Evolutionary conservation across 108 stramenopile genomes (phyloP).

Genomic region (Stephanodiscus minutulus): DNA sequence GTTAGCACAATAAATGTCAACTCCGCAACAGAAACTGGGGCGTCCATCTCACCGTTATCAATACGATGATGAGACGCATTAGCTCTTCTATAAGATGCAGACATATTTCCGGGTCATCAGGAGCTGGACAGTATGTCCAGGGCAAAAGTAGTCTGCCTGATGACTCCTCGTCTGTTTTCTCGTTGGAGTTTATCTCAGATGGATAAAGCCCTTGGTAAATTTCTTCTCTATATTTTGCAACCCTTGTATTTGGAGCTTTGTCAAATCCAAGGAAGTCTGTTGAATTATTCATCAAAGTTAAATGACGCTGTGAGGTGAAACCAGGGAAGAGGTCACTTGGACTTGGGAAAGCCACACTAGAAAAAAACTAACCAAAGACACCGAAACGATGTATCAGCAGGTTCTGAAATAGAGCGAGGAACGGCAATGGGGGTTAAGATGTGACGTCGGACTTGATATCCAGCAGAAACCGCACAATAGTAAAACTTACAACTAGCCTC

Average conservation of each 20-base stretch:
- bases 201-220: slow-evolving; percentile 58
- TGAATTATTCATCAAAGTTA: neutral
- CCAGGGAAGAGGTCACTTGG: too few relatives aligned
- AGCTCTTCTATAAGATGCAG: slow-evolving; percentile 72
- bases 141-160: slow-evolving; percentile 40
- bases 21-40: neutral
- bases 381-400: slow-evolving; percentile 76
- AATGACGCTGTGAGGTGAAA: neutral
- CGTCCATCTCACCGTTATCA: slow-evolving; percentile 38
- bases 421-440: slow-evolving; percentile 34
- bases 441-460: slow-evolving; percentile 7
- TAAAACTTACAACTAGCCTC: slow-evolving; percentile 13
- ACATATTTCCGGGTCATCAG: slow-evolving; percentile 46
- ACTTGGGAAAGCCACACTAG: neutral
- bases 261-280: slow-evolving; percentile 47
- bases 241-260: slow-evolving; percentile 58
- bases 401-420: slow-evolving; percentile 53
- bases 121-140: slow-evolving; percentile 65
- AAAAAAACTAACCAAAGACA: slow-evolving; percentile 50
- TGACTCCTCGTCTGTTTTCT: slow-evolving; percentile 27
- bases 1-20: neutral
- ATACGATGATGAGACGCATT: slow-evolving; percentile 67
- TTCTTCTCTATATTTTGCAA: slow-evolving; percentile 62
- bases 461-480: neutral
- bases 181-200: slow-evolving; percentile 40